Evolutionary conservation across 1,139 yeast genomes (phyloP), one percentile per base, ranked within the genome.

Genomic region (Trichomonascaceae sp.): DNA sequence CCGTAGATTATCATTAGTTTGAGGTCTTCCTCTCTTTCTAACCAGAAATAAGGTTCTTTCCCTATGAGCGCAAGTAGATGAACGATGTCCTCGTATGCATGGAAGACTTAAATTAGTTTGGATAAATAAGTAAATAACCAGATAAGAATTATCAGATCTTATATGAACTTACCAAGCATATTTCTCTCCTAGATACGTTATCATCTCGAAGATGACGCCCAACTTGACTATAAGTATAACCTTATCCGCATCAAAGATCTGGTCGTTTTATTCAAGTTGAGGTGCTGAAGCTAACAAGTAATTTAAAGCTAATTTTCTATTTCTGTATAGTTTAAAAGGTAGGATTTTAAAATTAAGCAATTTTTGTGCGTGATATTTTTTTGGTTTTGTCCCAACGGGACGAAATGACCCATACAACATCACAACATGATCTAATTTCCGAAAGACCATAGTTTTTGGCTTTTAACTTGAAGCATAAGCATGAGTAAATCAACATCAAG

Each of bases 31-130:
- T 57, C 95, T 80, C 39, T 88, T 81, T 45, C 96, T 76, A n/a
- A 91, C 96, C 62, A 88, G 89, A 19, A 89, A 82, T 43, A 91
- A 73, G 39, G 95, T 90, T 50, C 96, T 76, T 51, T 80, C 76
- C 49, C 86, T 82, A 69, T 93, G 99, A 56, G 81, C 81, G 68
- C 99, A 93, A 54, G 85, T 82, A 2, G 95, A 84, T 3, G 96
- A 87, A 47, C 99, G 73, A 67, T 93, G 99, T 19, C 98, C 98
- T 47, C 97, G 76, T 44, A 93, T 89, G 67, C 99, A 93, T 50
- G 62, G 67, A 39, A 70, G 51, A 55, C 74, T 60, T 20, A 17
- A 51, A 20, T n/a, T 32, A 18, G 32, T n/a, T n/a, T n/a, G n/a
- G n/a, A n/a, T n/a, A n/a, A n/a, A n/a, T n/a, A n/a, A n/a, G n/a